Evolutionary conservation across 2,329 filamentous ascomycete genomes (phyloP), one percentile per base, ranked within the genome.

Genomic region (Monosporascus sp.): DNA sequence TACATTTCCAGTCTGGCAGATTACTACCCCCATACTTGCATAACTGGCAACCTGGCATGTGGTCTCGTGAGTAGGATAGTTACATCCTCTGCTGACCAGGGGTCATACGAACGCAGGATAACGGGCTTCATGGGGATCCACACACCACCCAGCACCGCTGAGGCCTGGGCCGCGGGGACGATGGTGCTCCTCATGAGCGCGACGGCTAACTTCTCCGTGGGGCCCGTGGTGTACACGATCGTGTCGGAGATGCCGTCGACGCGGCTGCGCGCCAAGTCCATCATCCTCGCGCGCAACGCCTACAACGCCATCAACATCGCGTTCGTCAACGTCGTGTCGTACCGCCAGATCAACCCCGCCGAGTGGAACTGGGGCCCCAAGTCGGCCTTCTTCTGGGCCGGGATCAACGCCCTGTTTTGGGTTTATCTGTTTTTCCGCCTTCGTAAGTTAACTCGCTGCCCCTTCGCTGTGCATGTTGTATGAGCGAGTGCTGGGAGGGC

Each of bases 241-340:
- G 79, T 77, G 2, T 69, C 75, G 3, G 76, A 79, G 56, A 70
- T 72, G 11, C 74, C 74, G 0, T 77, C 75, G 0, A 72, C 71
- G 4, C 71, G 75, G 9, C 68, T 78, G 14, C 70, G 72, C 35
- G 67, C 70, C 35, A 76, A 77, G 63, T 76, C 75, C 19, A 72
- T 77, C 19, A 73, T 75, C 17, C 64, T 78, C 22, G 70, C 73
- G 2, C 67, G 74, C 9, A 72, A 72, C 55, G 64, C 67, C 9
- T 77, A 76, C 64, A 74, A 77, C 55, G 63, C 76, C 37, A 65
- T 69, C 55, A 72, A 71, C 56, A 74, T 78, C 53, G 61, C 65
- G 49, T 66, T 74, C 52, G 68, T 70, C 55, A 75, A 70, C 52
- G 51, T 72, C 48, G 63, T 68, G 7, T 64, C 70, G 7, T 71